phyloP scores from a whole-genome alignment of 345 rosid species.

The Gossypium arboreum region DNA sequence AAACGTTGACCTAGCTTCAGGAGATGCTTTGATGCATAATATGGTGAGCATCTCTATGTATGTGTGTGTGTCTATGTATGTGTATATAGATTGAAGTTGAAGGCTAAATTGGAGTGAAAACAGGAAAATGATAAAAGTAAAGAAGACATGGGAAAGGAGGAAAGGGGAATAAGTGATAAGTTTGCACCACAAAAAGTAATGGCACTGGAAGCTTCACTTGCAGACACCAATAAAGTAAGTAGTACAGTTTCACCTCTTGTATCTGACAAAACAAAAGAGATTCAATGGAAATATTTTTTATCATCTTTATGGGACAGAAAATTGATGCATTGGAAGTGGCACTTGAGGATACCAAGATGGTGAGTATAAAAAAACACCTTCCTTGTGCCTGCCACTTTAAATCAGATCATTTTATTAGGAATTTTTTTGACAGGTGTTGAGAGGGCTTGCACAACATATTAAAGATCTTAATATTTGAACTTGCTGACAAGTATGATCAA shows the following conservation, averaged over 20 bases:
- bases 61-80: neutral
- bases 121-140: conserved; percentile 18
- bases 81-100: neutral
- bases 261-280: conserved; percentile 1
- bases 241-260: neutral
- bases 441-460: conserved; percentile 31
- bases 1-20: conserved; percentile 17
- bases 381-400: neutral
- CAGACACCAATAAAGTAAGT: conserved; percentile 33
- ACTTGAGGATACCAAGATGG: conserved; percentile 37
- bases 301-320: conserved; percentile 26
- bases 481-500: conserved; percentile 1
- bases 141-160: conserved; percentile 14
- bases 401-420: neutral
- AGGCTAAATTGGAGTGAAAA: neutral
- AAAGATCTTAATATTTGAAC: conserved; percentile 24
- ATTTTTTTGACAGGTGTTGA: conserved; percentile 29
- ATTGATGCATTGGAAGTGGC: conserved; percentile 40
- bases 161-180: neutral
- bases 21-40: neutral
- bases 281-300: neutral
- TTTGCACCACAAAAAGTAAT: conserved; percentile 21
- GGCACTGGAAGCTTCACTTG: conserved; percentile 26
- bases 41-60: conserved; percentile 19
- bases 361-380: conserved; percentile 11